Evolutionary conservation across 2,329 filamentous ascomycete genomes (phyloP).

Genomic region (Aspergillus unguis): DNA sequence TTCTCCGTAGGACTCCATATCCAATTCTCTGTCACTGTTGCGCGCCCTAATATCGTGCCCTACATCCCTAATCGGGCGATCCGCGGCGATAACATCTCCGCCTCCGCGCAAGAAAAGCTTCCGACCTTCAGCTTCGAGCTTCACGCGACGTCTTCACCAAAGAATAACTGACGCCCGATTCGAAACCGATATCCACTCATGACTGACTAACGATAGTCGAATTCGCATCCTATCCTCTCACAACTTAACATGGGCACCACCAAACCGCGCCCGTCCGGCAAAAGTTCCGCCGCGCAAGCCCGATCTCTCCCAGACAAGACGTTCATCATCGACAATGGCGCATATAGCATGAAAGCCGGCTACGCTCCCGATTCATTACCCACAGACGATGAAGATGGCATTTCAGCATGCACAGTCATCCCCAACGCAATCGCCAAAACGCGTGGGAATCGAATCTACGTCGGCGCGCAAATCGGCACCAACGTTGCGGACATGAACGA

Average conservation of each 20-base stretch:
- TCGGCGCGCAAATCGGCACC: slow-evolving; percentile 69
- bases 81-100: slow-evolving; percentile 12
- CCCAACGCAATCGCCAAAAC: slow-evolving; percentile 88
- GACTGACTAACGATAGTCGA: not conserved
- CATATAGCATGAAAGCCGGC: slow-evolving; percentile 85
- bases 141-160: slow-evolving; percentile 2
- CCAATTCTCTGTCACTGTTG: too few relatives aligned
- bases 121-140: slow-evolving; percentile 10
- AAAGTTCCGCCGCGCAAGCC: slow-evolving; percentile 51
- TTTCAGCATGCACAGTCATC: slow-evolving; percentile 61
- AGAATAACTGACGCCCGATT: not conserved
- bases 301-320: slow-evolving; percentile 61
- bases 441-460: slow-evolving; percentile 72
- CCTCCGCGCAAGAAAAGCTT: slow-evolving; percentile 10
- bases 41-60: slow-evolving; percentile 22
- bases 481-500: slow-evolving; percentile 86
- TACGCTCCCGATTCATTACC: slow-evolving; percentile 52
- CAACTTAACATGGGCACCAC: slow-evolving; percentile 28
- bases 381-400: slow-evolving; percentile 40
- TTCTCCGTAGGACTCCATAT: too few relatives aligned
- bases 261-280: slow-evolving; percentile 41
- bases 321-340: slow-evolving; percentile 90
- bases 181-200: not conserved
- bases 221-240: not conserved
- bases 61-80: slow-evolving; percentile 21